Percentiles rank a stretch among this genome's conserved stretches.
Evolutionary conservation across 441 rosid genomes (phyloP).

Genomic region (Populus trichocarpa): DNA sequence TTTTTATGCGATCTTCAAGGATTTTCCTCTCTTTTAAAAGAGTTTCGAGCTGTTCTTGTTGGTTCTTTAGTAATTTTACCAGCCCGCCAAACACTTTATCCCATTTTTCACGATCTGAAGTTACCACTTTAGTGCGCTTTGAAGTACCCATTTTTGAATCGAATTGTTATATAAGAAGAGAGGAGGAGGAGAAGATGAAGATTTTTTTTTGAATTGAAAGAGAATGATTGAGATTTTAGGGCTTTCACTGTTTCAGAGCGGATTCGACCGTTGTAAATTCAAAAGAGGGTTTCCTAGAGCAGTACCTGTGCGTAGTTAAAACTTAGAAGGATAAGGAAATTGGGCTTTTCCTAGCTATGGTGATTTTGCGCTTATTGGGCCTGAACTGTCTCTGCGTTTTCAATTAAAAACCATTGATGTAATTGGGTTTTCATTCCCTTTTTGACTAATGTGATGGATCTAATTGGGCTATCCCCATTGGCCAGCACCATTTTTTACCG

Average conservation of each 20-base stretch:
- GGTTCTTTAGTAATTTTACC: slow-evolving; percentile 49
- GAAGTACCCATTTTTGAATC: slow-evolving; percentile 28
- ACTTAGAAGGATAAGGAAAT: neutral
- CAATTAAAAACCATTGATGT: too few species aligned
- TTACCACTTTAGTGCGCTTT: slow-evolving; percentile 21
- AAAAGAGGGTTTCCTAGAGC: slow-evolving; percentile 16
- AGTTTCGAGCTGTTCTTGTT: slow-evolving; percentile 57
- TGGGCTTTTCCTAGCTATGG: neutral
- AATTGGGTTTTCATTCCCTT: too few species aligned
- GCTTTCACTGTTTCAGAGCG: neutral
- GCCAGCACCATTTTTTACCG: too few species aligned
- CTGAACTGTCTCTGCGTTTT: neutral
- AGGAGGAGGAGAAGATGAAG: slow-evolving; percentile 16
- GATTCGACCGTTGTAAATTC: slow-evolving; percentile 33
- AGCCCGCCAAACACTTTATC: slow-evolving; percentile 45
- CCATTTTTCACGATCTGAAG: slow-evolving; percentile 60
- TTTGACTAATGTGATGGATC: too few species aligned
- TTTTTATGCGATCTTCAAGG: slow-evolving; percentile 51
- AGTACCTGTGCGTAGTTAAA: slow-evolving; percentile 6
- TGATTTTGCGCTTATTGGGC: neutral
- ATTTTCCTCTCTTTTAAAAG: slow-evolving; percentile 55
- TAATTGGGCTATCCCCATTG: too few species aligned
- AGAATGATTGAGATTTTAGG: neutral
- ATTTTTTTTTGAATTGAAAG: neutral
- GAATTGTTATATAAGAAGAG: neutral